Evolutionary conservation across 441 rosid species (phyloP), one percentile per base, ranked within the genome.

Genomic region (Cnidoscolus chayamansa): DNA sequence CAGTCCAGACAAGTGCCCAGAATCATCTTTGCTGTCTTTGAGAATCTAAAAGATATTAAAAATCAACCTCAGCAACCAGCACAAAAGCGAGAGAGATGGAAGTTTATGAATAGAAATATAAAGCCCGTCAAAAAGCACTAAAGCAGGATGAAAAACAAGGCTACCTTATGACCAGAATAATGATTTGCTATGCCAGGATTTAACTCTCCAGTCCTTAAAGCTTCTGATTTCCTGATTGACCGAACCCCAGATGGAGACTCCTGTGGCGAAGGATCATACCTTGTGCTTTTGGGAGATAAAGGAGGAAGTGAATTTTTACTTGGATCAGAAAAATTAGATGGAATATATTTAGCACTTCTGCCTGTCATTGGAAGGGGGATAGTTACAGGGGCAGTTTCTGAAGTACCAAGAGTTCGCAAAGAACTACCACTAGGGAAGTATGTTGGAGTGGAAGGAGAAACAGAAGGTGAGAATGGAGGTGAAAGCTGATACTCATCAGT

Each of bases 391-490:
- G 93, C 91, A 35, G 98, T 87, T 83, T 85, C 98, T 43, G 87
- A 83, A 77, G 81, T 74, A 65, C 70, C 59, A 74, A 68, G 80
- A 77, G 82, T 57, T 71, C 71, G 86, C 20, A 81, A 75, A 74
- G 84, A 81, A 82, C 80, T 82, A 68, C 80, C 72, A 40, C 82
- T 77, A 6, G 79, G 67, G 50, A 84, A 62, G 78, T 84, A 82
- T 65, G 84, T 81, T 10, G 90, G 91, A 4, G 88, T 86, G 57
- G 96, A 87, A 47, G 90, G 90, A 68, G 93, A 92, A 76, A 89
- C 75, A n/a, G 85, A 87, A 1, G 96, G 84, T 0, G 98, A 93
- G 77, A 88, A 93, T 59, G 98, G 96, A 68, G 98, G 97, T 7
- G 98, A 93, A 72, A 87, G 85, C 84, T 89, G 94, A 78, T 85